Conservation (phyloP, 768 basidiomycete species). For the Rhizopogon salebrosus region DNA sequence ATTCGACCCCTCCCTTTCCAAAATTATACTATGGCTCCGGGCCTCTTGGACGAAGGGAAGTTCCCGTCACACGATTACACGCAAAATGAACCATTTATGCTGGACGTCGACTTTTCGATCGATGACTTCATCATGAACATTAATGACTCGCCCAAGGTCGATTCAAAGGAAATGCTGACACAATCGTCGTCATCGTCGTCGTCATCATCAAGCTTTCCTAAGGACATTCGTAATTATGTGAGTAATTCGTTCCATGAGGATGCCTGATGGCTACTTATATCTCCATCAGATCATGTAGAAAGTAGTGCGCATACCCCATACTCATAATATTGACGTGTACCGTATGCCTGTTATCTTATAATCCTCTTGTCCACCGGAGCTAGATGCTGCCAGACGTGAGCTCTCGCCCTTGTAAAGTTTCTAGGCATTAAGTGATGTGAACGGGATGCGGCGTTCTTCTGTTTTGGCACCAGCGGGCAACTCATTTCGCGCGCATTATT, state of each 20-base stretch:
- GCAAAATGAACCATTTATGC: conserved; percentile 24
- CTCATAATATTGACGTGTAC: not conserved
- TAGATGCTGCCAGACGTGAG: not conserved
- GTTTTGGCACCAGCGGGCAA: not conserved
- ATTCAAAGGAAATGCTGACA: not conserved
- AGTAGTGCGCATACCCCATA: not conserved
- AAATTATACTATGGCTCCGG: not conserved
- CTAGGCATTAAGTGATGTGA: not conserved
- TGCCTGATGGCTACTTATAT: conserved; percentile 7
- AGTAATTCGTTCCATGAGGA: conserved; percentile 10
- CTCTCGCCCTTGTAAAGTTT: not conserved
- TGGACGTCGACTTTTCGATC: conserved; percentile 23
- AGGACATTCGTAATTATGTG: conserved; percentile 30
- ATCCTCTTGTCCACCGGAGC: not conserved
- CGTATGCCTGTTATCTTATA: not conserved
- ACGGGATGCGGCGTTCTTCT: not conserved
- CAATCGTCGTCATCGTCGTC: conserved; percentile 21
- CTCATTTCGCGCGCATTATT: not conserved
- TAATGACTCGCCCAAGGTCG: conserved; percentile 12
- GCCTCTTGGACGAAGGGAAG: not conserved
- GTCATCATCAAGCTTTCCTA: conserved; percentile 23
- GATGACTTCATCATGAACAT: conserved; percentile 16
- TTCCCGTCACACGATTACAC: conserved; percentile 3
- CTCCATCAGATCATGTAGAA: conserved; percentile 19
- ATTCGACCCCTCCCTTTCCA: conserved; percentile 6